A percentile compares a stretch with the other conserved stretches of the same genome.
Conservation (phyloP, 106 monocot species). For the Dendrobium officinale region DNA sequence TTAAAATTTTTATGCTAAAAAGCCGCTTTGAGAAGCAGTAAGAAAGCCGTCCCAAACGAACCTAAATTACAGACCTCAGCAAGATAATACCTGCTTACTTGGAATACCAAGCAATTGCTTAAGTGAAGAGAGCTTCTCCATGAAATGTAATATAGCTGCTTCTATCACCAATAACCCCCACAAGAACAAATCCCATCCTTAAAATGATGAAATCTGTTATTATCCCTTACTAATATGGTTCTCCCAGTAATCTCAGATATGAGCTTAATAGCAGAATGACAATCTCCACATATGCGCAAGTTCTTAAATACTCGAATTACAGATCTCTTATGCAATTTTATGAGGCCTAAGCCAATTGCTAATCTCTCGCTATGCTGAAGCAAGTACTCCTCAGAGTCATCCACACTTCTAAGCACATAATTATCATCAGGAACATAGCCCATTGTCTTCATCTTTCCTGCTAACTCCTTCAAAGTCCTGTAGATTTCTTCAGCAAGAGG, state of each 20-base stretch:
- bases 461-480: slow-evolving; percentile 8
- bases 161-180: slow-evolving; percentile 8
- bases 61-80: too few relatives aligned
- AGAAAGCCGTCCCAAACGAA: too few relatives aligned
- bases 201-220: slow-evolving; percentile 1
- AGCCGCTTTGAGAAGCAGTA: too few relatives aligned
- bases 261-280: slow-evolving; percentile 11
- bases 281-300: slow-evolving; percentile 12
- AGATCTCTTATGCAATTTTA: not conserved
- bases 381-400: not conserved
- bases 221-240: slow-evolving; percentile 7
- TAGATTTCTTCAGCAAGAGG: slow-evolving; percentile 20
- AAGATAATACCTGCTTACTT: not conserved
- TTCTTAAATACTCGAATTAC: slow-evolving; percentile 12
- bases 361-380: slow-evolving; percentile 13
- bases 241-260: slow-evolving; percentile 6
- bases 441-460: slow-evolving; percentile 11
- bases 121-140: not conserved
- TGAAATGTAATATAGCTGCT: not conserved
- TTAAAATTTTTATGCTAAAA: too few relatives aligned
- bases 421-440: slow-evolving; percentile 15
- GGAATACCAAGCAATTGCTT: not conserved
- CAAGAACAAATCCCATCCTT: not conserved
- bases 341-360: slow-evolving; percentile 3
- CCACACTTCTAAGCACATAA: slow-evolving; percentile 18